Evolutionary conservation across 768 basidiomycete species (phyloP).

Genomic region (Tylopilus sp.): DNA sequence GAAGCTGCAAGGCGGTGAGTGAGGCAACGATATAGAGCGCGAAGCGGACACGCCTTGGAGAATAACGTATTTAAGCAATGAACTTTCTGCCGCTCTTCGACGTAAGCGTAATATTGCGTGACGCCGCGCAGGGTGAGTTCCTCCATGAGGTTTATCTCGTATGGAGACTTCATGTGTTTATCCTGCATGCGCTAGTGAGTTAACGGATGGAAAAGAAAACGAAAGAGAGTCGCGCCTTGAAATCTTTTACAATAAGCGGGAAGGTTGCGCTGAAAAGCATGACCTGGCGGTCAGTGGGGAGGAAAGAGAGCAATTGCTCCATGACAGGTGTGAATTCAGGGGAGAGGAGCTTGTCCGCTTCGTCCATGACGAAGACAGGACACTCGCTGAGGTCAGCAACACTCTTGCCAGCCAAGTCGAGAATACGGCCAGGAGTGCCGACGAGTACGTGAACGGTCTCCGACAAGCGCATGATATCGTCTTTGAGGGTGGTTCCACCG

Average conservation of each 20-base stretch:
- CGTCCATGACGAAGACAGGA: constrained; percentile 98
- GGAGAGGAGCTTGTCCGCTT: constrained; percentile 96
- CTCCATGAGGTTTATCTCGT: constrained; percentile 99
- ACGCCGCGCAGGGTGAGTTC: constrained; percentile 98
- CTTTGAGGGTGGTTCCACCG: constrained; percentile 95
- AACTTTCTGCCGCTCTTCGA: constrained; percentile 98
- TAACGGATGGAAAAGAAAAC: not conserved
- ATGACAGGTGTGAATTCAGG: constrained; percentile 98
- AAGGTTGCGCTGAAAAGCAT: constrained; percentile 99
- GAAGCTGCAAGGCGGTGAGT: constrained; percentile 55
- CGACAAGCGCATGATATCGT: constrained; percentile 90
- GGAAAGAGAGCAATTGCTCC: constrained; percentile 87
- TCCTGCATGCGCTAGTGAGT: constrained; percentile 49
- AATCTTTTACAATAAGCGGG: constrained; percentile 98
- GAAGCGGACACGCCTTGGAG: constrained; percentile 67
- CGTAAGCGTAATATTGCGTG: constrained; percentile 99
- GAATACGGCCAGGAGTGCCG: constrained; percentile 93
- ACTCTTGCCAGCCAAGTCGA: constrained; percentile 89
- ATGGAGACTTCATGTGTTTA: constrained; percentile 93
- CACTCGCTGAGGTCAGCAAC: constrained; percentile 95
- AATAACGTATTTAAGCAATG: constrained; percentile 99
- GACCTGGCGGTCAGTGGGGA: constrained; percentile 86
- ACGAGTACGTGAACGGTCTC: constrained; percentile 95
- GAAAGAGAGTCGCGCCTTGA: constrained; percentile 61
- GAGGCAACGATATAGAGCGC: not conserved